Conservation (phyloP, 768 basidiomycete genomes). For the Kwoniella mangroviensis region DNA sequence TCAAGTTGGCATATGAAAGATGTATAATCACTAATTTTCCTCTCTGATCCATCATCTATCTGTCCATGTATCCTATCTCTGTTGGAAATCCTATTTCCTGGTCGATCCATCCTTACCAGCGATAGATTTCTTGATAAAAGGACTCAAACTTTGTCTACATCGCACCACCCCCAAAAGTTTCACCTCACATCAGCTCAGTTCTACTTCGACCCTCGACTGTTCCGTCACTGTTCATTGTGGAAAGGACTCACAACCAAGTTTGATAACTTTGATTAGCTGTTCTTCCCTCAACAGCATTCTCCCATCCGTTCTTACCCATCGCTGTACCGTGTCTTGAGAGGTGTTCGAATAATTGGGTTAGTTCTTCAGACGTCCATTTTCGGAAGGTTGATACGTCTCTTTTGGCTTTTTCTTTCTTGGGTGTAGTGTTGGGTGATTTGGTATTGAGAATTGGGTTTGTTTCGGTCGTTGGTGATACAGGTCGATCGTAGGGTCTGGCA, state of each 20-base stretch:
- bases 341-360: constrained; percentile 19
- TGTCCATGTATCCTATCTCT: neutral
- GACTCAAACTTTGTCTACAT: constrained; percentile 12
- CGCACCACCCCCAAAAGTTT: too few species aligned
- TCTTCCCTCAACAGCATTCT: constrained; percentile 15
- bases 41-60: too few species aligned
- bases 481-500: neutral
- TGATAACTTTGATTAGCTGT: constrained; percentile 20
- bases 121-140: constrained; percentile 17
- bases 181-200: constrained; percentile 4
- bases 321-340: constrained; percentile 4
- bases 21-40: too few species aligned
- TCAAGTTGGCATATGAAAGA: too few species aligned
- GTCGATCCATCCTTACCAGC: constrained; percentile 5
- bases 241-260: constrained; percentile 23
- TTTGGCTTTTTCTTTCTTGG: neutral
- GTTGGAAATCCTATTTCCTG: neutral
- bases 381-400: neutral
- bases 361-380: constrained; percentile 25
- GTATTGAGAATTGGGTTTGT: neutral
- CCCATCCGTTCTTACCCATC: constrained; percentile 4
- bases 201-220: too few species aligned
- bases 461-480: neutral
- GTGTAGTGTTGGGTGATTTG: neutral
- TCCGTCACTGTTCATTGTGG: too few species aligned